phyloP scores from a whole-genome alignment of 192 early-diverging fungal species.

The Coemansia sp. region DNA sequence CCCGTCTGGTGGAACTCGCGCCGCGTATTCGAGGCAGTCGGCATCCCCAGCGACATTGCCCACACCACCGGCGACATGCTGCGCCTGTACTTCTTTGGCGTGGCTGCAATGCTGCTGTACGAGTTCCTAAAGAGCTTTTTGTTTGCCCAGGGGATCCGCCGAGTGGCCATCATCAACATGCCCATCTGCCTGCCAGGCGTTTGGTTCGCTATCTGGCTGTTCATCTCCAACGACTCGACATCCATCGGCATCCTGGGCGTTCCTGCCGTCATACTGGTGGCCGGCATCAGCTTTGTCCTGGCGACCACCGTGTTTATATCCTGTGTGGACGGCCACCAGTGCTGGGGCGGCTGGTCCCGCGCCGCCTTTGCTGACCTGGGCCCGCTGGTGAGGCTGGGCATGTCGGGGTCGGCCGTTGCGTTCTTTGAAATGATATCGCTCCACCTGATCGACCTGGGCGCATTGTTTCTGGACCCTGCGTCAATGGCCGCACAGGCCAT shows the following conservation, averaged over 20 bases:
- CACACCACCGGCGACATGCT: conserved; percentile 59
- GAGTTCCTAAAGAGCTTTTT: conserved; percentile 81
- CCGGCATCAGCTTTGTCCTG: conserved; percentile 52
- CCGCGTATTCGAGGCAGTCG: conserved; percentile 19
- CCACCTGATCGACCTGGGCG: conserved; percentile 66
- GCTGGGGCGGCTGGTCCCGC: conserved; percentile 84
- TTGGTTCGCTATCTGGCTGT: conserved; percentile 65
- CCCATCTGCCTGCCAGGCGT: conserved; percentile 65
- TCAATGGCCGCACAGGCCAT: conserved; percentile 81
- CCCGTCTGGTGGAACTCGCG: conserved; percentile 49
- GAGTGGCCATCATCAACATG: conserved; percentile 66
- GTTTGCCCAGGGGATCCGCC: conserved; percentile 88
- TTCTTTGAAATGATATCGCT: conserved; percentile 75
- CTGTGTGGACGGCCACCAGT: conserved; percentile 58
- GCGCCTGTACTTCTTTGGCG: conserved; percentile 60
- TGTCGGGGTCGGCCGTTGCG: conserved; percentile 75
- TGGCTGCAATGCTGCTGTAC: conserved; percentile 64
- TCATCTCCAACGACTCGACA: conserved; percentile 55
- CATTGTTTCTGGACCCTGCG: conserved; percentile 67
- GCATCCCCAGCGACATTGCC: conserved; percentile 61
- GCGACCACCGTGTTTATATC: conserved; percentile 49
- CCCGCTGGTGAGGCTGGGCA: conserved; percentile 61
- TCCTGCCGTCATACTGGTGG: conserved; percentile 55
- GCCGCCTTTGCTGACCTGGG: conserved; percentile 58
- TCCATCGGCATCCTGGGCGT: conserved; percentile 68